Evolutionary conservation across 2,329 filamentous ascomycete species (phyloP).

Genomic region (Orbilia javanica): DNA sequence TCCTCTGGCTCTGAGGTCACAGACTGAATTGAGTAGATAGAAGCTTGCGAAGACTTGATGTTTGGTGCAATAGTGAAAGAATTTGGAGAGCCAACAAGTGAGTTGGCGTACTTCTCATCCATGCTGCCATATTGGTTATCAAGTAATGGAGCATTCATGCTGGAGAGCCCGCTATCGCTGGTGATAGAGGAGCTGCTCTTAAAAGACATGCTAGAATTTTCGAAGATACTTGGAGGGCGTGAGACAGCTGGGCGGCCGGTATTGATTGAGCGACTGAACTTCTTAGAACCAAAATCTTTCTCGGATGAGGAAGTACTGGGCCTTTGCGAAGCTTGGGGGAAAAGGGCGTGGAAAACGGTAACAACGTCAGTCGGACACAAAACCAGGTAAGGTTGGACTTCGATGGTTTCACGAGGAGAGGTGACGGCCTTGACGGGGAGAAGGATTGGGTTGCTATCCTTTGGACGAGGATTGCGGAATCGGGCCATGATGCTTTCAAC

Average conservation of each 20-base stretch:
- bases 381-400: constrained; percentile 83
- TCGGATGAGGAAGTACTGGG: constrained; percentile 63
- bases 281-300: constrained; percentile 68
- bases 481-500: constrained; percentile 61
- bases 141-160: constrained; percentile 67
- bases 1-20: constrained; percentile 50
- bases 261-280: constrained; percentile 62
- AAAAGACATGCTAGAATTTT: constrained; percentile 75
- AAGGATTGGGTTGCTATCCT: constrained; percentile 70
- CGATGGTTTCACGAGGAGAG: constrained; percentile 79
- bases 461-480: constrained; percentile 61
- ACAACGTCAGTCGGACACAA: constrained; percentile 82
- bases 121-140: constrained; percentile 70
- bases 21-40: constrained; percentile 60
- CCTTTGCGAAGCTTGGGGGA: constrained; percentile 69
- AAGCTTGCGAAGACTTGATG: constrained; percentile 66
- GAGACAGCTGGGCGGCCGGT: constrained; percentile 46
- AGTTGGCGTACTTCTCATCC: constrained; percentile 67
- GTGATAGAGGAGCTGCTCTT: constrained; percentile 79
- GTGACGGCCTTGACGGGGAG: constrained; percentile 77
- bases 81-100: constrained; percentile 54
- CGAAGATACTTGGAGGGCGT: constrained; percentile 66
- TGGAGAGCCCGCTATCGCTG: constrained; percentile 77
- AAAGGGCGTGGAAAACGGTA: constrained; percentile 84
- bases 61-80: constrained; percentile 58